phyloP scores from a whole-genome alignment of 2,329 filamentous ascomycete species.

The Penicillium sp. region DNA sequence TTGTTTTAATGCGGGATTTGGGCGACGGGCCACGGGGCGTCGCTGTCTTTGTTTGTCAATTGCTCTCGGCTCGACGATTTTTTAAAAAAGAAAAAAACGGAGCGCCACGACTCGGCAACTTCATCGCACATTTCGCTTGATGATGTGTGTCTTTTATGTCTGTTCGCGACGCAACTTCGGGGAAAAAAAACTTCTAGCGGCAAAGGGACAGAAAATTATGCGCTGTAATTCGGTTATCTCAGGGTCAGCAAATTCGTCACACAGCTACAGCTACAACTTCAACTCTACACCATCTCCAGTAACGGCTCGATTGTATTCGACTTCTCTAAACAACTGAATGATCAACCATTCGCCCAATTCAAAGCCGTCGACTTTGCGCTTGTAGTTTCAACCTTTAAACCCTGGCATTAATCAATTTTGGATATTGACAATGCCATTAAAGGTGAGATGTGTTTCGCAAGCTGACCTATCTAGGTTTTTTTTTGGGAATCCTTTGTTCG shows the following conservation, averaged over 20 bases:
- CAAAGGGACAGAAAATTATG: constrained; percentile 41
- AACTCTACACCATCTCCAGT: constrained; percentile 37
- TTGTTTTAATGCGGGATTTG: constrained; percentile 39
- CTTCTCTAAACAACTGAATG: constrained; percentile 17
- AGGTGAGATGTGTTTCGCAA: constrained; percentile 1
- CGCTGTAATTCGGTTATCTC: constrained; percentile 49
- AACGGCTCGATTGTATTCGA: constrained; percentile 46
- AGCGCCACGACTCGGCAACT: constrained; percentile 34
- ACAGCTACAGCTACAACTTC: constrained; percentile 34
- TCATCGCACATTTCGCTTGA: constrained; percentile 35
- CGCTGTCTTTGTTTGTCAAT: constrained; percentile 36
- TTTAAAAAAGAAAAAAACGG: constrained; percentile 22
- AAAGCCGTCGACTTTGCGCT: constrained; percentile 26
- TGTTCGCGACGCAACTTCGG: constrained; percentile 40
- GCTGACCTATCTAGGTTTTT: constrained; percentile 2
- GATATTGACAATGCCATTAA: neutral
- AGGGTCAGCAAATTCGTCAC: constrained; percentile 40
- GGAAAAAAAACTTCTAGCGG: constrained; percentile 40
- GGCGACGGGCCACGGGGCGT: constrained; percentile 39
- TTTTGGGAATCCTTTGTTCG: neutral
- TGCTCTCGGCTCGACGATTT: constrained; percentile 35
- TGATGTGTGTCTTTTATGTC: constrained; percentile 40
- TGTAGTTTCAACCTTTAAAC: constrained; percentile 24
- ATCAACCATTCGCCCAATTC: constrained; percentile 14
- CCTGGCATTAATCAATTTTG: constrained; percentile 11